Evolutionary conservation across 2,329 filamentous ascomycete species (phyloP), one percentile per base, ranked within the genome.

Genomic region (Cryphonectria radicalis): DNA sequence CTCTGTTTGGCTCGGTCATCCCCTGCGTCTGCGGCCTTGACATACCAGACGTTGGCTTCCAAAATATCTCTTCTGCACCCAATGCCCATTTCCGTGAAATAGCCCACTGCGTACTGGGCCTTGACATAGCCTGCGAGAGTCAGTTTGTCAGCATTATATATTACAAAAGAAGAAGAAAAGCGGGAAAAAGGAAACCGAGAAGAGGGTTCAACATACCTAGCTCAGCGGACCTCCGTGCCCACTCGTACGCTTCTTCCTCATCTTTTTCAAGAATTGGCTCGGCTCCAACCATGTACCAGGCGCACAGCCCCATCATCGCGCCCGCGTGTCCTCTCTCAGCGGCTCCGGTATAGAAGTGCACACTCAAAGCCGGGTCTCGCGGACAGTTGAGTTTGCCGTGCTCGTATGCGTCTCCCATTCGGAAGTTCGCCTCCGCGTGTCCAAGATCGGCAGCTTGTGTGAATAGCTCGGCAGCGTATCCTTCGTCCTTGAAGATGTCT

Each of bases 21-120:
- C 63, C 95, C 96, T 66, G 93, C 89, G 75, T 97, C 95, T 22
- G 96, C 95, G 6, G 96, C 96, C 81, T 93, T 93, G 76, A 99
- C 95, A 79, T 99, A 99, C 95, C 95, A 98, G 43, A 97, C 93
- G 78, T 99, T 99, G 76, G 96, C 95, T 81, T 98, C 95, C 60
- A 99, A 88, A n/a, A 95, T 91, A 80, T 99, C 96, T 65, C 94
- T 91, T 53, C 94, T 92, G 80, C 94, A 98, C 66, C 96, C 96
- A 76, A 99, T 98, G 74, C 96, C 96, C 93, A 97, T 97, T 81
- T 99, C 96, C 6, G 95, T 98, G 80, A 99, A 99, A 82, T 98
- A 98, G 62, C 94, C 96, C 32, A 97, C 90, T 0, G 96, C 94
- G 77, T 98, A 99, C 80, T 98, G 90, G n/a, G 96, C 96, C 76